phyloP scores from a whole-genome alignment of 768 basidiomycete species.

The Lepiota venenata region DNA sequence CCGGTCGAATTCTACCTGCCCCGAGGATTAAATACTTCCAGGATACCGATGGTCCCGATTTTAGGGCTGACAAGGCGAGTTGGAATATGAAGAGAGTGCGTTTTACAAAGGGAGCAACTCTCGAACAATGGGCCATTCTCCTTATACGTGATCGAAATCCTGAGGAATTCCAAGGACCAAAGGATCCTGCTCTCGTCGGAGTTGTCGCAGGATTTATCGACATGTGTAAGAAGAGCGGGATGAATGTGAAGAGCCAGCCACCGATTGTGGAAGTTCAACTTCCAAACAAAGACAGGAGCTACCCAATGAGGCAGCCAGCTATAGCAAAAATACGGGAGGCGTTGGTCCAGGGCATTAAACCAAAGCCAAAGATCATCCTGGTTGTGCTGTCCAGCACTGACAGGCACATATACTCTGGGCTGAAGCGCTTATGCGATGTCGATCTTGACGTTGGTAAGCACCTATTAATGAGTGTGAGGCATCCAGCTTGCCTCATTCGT shows the following conservation, averaged over 20 bases:
- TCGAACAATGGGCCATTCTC: constrained; percentile 67
- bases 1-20: constrained; percentile 61
- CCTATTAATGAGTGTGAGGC: background rate
- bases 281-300: constrained; percentile 46
- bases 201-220: constrained; percentile 47
- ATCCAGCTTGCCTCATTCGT: background rate
- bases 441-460: constrained; percentile 51
- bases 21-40: constrained; percentile 58
- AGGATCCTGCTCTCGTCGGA: constrained; percentile 52
- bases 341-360: constrained; percentile 33
- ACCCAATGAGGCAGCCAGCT: constrained; percentile 52
- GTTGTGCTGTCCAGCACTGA: constrained; percentile 68
- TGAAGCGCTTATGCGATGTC: constrained; percentile 72
- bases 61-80: constrained; percentile 46
- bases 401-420: constrained; percentile 71
- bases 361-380: constrained; percentile 55
- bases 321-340: constrained; percentile 39
- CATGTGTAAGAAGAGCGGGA: constrained; percentile 66
- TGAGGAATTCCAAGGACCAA: constrained; percentile 53
- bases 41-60: constrained; percentile 32
- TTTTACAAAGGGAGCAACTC: constrained; percentile 53
- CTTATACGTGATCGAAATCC: constrained; percentile 56
- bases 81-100: constrained; percentile 74
- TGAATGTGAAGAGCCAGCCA: constrained; percentile 43
- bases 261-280: constrained; percentile 38